phyloP scores from a whole-genome alignment of 2,329 filamentous ascomycete species.

The Cladophialophora exuberans region DNA sequence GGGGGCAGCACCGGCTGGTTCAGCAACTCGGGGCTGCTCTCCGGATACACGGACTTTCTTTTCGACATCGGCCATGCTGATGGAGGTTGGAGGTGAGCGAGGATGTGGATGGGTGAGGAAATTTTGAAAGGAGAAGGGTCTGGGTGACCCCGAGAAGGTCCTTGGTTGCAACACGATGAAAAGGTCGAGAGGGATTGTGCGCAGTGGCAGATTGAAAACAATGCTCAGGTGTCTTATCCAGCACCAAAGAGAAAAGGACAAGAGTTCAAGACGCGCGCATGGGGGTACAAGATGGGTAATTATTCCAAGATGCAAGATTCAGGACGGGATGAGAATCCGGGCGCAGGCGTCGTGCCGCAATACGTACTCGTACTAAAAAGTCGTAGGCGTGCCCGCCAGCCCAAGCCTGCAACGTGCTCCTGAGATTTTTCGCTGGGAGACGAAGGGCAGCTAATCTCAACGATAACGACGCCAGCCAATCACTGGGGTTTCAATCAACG shows the following conservation, averaged over 20 bases:
- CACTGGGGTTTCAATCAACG: no score
- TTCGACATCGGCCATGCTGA: slow-evolving; percentile 63
- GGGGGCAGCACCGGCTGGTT: slow-evolving; percentile 67
- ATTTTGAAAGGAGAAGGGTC: slow-evolving; percentile 52
- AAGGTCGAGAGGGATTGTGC: slow-evolving; percentile 18
- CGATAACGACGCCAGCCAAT: no score
- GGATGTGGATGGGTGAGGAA: slow-evolving; percentile 47
- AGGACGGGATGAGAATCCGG: slow-evolving; percentile 4
- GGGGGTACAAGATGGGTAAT: neutral
- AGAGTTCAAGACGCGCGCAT: neutral
- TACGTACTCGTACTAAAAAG: no score
- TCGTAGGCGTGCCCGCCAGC: no score
- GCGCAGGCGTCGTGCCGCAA: no score
- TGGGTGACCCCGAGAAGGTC: slow-evolving; percentile 41
- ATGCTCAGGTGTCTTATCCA: neutral
- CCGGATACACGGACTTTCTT: slow-evolving; percentile 85
- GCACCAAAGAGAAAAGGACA: neutral
- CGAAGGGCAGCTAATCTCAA: no score
- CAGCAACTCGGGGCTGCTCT: slow-evolving; percentile 65
- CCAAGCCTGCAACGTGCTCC: no score
- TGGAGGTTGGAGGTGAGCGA: slow-evolving; percentile 37
- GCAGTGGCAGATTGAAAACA: neutral
- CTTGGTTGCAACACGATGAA: slow-evolving; percentile 27
- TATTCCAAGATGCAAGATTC: slow-evolving; percentile 1
- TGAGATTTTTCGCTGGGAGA: no score